A percentile compares a stretch with the other conserved stretches of the same genome.
phyloP scores from a whole-genome alignment of 2,329 filamentous ascomycete species.

The Pseudogymnoascus sp. region DNA sequence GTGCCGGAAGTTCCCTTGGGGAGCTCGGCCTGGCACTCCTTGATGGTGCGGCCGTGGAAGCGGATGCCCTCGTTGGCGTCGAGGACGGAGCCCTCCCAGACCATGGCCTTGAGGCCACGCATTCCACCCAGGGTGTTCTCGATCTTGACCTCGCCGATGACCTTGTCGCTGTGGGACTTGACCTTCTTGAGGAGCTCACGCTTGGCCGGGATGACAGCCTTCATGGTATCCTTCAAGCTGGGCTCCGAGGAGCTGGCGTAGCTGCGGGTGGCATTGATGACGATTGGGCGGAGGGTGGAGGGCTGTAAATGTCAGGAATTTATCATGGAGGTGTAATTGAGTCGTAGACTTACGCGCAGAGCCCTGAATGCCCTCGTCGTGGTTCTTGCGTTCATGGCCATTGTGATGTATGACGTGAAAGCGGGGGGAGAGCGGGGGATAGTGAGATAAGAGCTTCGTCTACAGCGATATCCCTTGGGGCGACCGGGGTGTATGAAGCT shows the following conservation, averaged over 20 bases:
- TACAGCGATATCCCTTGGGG: neutral
- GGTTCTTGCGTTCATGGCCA: constrained; percentile 57
- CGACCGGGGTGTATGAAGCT: neutral
- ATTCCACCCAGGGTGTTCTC: constrained; percentile 93
- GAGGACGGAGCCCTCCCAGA: constrained; percentile 96
- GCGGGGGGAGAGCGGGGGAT: constrained; percentile 18
- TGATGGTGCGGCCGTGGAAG: constrained; percentile 96
- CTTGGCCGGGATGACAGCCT: constrained; percentile 80
- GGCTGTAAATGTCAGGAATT: constrained; percentile 16
- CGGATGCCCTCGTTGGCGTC: constrained; percentile 96
- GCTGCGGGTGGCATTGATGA: constrained; percentile 37
- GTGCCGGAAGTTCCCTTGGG: constrained; percentile 88
- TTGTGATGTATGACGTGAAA: constrained; percentile 30
- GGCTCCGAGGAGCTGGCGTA: constrained; percentile 75
- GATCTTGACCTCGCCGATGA: constrained; percentile 86
- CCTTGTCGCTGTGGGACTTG: constrained; percentile 74
- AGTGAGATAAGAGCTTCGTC: neutral
- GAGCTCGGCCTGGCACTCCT: constrained; percentile 89
- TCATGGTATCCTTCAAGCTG: constrained; percentile 81
- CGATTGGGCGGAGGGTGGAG: constrained; percentile 26
- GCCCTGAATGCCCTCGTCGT: constrained; percentile 56
- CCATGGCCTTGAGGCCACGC: constrained; percentile 95
- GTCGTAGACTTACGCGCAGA: constrained; percentile 46
- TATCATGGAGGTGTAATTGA: constrained; percentile 13
- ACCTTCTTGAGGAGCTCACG: constrained; percentile 89